Conservation (phyloP, 306 rosid genomes). For the Gastrolobium bilobum region DNA sequence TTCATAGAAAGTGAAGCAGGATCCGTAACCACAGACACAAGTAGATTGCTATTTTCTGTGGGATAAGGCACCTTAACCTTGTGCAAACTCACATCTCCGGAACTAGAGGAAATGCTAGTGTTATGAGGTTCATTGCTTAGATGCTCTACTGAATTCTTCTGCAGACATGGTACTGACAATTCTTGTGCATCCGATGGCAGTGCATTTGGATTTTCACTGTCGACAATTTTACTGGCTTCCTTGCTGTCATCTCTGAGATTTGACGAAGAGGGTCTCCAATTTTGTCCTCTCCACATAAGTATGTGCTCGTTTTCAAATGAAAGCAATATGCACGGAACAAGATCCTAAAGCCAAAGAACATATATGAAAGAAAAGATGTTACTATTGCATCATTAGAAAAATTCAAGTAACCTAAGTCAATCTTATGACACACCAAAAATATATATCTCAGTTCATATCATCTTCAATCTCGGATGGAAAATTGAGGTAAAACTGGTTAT, state of each 20-base stretch:
- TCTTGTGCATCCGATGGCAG: slow-evolving; percentile 48
- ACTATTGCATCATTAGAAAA: slow-evolving; percentile 9
- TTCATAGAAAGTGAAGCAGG: slow-evolving; percentile 45
- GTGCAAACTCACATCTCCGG: slow-evolving; percentile 34
- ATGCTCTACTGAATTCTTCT: slow-evolving; percentile 19
- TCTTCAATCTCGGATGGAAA: slow-evolving; percentile 10
- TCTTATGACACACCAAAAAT: background rate
- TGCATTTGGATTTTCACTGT: slow-evolving; percentile 41
- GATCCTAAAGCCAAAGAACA: slow-evolving; percentile 67
- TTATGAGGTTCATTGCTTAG: slow-evolving; percentile 36
- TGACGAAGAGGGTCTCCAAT: slow-evolving; percentile 69
- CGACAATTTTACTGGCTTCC: slow-evolving; percentile 49
- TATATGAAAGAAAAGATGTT: slow-evolving; percentile 1
- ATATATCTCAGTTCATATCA: background rate
- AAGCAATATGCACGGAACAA: slow-evolving; percentile 85
- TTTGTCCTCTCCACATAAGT: slow-evolving; percentile 82
- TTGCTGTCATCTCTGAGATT: slow-evolving; percentile 29
- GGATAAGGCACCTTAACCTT: slow-evolving; percentile 50
- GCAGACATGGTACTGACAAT: slow-evolving; percentile 25
- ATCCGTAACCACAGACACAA: slow-evolving; percentile 37
- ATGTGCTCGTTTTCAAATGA: slow-evolving; percentile 82
- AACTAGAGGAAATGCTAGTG: slow-evolving; percentile 37
- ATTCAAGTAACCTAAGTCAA: background rate
- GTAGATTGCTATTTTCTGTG: slow-evolving; percentile 37
- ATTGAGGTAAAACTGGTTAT: slow-evolving; percentile 27